A percentile compares a stretch with the other conserved stretches of the same genome.
phyloP scores from a whole-genome alignment of 2,329 filamentous ascomycete species.

The Colletotrichum orchidophilum region DNA sequence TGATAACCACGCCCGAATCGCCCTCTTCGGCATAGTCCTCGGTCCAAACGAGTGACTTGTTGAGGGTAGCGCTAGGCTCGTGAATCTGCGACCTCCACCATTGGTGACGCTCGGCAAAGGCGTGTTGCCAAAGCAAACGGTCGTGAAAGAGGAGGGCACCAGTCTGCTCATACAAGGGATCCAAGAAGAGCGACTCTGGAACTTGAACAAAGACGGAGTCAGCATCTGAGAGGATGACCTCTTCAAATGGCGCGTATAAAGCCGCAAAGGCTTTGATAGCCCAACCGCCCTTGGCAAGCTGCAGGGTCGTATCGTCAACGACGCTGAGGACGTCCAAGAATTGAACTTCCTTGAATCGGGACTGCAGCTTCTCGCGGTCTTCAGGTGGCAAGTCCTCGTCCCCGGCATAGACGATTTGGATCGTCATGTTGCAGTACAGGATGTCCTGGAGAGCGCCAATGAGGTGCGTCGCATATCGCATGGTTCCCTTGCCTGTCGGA shows the following conservation, averaged over 20 bases:
- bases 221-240: slow-evolving; percentile 50
- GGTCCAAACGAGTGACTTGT: slow-evolving; percentile 48
- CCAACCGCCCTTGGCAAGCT: slow-evolving; percentile 45
- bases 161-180: slow-evolving; percentile 41
- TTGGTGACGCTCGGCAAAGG: slow-evolving; percentile 44
- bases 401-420: slow-evolving; percentile 48
- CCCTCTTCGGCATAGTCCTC: slow-evolving; percentile 52
- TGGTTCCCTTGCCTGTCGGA: slow-evolving; percentile 41
- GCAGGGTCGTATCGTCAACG: slow-evolving; percentile 43
- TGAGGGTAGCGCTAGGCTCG: slow-evolving; percentile 42
- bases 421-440: slow-evolving; percentile 42
- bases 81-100: slow-evolving; percentile 52
- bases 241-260: slow-evolving; percentile 45
- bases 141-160: slow-evolving; percentile 52
- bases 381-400: slow-evolving; percentile 41
- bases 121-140: slow-evolving; percentile 47
- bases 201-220: slow-evolving; percentile 50
- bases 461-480: slow-evolving; percentile 47
- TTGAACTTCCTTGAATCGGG: slow-evolving; percentile 38
- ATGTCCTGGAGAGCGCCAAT: slow-evolving; percentile 43
- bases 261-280: slow-evolving; percentile 53
- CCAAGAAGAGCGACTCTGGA: slow-evolving; percentile 43
- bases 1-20: slow-evolving; percentile 51
- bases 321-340: slow-evolving; percentile 45
- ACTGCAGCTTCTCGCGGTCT: slow-evolving; percentile 38